Conservation (phyloP, 495 filamentous ascomycete species). For the Amniculicola lignicola region DNA sequence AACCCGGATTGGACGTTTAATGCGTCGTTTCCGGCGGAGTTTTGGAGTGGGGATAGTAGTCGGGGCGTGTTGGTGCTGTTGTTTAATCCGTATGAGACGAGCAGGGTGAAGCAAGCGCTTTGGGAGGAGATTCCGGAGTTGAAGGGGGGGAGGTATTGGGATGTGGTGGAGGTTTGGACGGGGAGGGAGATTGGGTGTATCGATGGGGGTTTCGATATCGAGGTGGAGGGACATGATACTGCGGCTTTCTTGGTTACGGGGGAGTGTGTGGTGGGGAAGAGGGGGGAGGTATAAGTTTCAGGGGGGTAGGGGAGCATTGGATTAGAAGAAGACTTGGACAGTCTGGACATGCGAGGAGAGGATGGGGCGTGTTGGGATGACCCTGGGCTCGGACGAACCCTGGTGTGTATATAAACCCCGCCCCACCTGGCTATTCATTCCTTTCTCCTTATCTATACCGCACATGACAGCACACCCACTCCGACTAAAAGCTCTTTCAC, state of each 20-base stretch:
- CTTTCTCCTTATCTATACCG: too few relatives aligned
- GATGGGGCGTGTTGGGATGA: too few relatives aligned
- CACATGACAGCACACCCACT: too few relatives aligned
- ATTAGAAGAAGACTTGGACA: not conserved
- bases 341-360: too few relatives aligned
- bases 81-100: constrained; percentile 48
- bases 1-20: constrained; percentile 64
- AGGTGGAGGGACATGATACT: constrained; percentile 51
- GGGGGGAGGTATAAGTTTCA: not conserved
- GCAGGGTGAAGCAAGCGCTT: constrained; percentile 44
- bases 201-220: constrained; percentile 38
- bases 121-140: constrained; percentile 57
- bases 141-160: constrained; percentile 42
- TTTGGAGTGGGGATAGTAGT: constrained; percentile 53
- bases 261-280: not conserved
- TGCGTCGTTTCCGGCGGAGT: constrained; percentile 56
- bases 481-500: too few relatives aligned
- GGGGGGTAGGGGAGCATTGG: not conserved
- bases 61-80: constrained; percentile 53
- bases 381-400: too few relatives aligned
- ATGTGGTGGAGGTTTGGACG: constrained; percentile 55
- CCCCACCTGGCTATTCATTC: too few relatives aligned
- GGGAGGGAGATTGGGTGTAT: constrained; percentile 51
- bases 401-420: too few relatives aligned
- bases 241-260: constrained; percentile 46